Percentiles rank a stretch among this genome's conserved stretches.
These are phyloP conservation scores for Ploettnerulaceae sp. DNA, from an alignment of 2,329 filamentous ascomycete species.

Conservation along the genomic window DNA sequence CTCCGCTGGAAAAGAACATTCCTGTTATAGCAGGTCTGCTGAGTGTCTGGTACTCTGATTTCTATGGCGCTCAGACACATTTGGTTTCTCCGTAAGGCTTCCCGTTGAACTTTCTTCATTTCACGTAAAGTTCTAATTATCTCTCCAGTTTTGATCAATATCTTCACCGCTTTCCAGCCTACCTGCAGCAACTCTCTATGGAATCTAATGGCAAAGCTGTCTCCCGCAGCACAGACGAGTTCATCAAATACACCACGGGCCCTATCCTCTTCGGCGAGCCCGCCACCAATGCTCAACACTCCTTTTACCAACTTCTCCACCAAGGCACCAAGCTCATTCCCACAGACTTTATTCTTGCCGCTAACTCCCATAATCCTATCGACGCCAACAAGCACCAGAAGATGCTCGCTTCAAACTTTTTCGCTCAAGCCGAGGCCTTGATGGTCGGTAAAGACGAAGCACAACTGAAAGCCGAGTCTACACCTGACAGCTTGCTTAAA, in stretches of 20 bases:
- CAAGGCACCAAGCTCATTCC: constrained; percentile 99
- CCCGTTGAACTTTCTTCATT: background rate
- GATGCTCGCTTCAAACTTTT: constrained; percentile 91
- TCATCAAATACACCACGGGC: constrained; percentile 96
- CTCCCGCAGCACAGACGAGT: constrained; percentile 76
- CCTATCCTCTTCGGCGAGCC: constrained; percentile 96
- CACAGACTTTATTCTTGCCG: constrained; percentile 94
- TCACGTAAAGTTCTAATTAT: background rate
- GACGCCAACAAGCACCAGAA: constrained; percentile 91
- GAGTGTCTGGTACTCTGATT: constrained; percentile 98
- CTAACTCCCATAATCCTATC: constrained; percentile 94
- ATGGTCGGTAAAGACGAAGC: constrained; percentile 88
- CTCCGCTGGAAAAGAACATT: constrained; percentile 91
- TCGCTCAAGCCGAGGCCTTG: constrained; percentile 81
- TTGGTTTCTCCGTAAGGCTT: constrained; percentile 80
- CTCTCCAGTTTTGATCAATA: constrained; percentile 84
- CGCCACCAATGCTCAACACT: constrained; percentile 98
- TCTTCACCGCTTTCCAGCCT: constrained; percentile 96
- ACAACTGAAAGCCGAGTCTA: constrained; percentile 70
- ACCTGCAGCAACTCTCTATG: constrained; percentile 98
- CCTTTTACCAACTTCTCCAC: constrained; percentile 99
- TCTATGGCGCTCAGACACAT: constrained; percentile 97
- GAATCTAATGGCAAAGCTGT: constrained; percentile 99
- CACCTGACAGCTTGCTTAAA: constrained; percentile 71
- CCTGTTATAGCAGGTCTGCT: constrained; percentile 86